phyloP scores from a whole-genome alignment of 352 stramenopile species.

The Thalassiosira gravida region DNA sequence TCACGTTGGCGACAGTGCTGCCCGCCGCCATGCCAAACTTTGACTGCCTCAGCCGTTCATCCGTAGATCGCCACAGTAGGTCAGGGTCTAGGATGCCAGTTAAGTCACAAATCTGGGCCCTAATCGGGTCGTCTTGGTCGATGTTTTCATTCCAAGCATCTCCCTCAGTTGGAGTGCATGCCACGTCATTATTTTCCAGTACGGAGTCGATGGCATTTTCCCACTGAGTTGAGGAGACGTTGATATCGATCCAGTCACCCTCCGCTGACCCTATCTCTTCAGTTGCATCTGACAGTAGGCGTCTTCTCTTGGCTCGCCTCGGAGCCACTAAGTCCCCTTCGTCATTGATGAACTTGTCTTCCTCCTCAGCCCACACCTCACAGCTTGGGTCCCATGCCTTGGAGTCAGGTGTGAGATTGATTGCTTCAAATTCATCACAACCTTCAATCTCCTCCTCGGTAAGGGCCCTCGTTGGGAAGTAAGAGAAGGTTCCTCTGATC shows the following conservation, averaged over 20 bases:
- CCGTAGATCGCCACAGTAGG: neutral
- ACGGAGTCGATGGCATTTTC: neutral
- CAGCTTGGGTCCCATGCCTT: slow-evolving; percentile 8
- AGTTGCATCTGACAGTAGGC: neutral
- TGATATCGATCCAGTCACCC: neutral
- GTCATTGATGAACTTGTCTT: slow-evolving; percentile 14
- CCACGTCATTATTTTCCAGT: neutral
- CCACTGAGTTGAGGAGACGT: neutral
- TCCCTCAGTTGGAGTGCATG: neutral
- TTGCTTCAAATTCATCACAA: slow-evolving; percentile 5
- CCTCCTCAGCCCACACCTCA: neutral
- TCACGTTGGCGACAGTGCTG: neutral
- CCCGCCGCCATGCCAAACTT: neutral
- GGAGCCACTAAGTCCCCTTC: slow-evolving; percentile 4
- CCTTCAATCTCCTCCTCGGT: slow-evolving; percentile 22
- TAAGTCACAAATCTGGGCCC: neutral
- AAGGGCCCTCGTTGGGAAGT: slow-evolving; percentile 38
- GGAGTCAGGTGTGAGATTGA: slow-evolving; percentile 22
- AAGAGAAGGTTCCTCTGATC: slow-evolving; percentile 59
- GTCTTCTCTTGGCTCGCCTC: neutral
- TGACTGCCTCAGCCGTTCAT: neutral
- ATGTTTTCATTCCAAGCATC: neutral
- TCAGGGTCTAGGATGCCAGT: neutral
- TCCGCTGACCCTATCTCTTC: too few species aligned
- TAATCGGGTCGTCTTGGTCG: slow-evolving; percentile 1